phyloP scores from a whole-genome alignment of 441 rosid genomes.

The Populus tomentosa region DNA sequence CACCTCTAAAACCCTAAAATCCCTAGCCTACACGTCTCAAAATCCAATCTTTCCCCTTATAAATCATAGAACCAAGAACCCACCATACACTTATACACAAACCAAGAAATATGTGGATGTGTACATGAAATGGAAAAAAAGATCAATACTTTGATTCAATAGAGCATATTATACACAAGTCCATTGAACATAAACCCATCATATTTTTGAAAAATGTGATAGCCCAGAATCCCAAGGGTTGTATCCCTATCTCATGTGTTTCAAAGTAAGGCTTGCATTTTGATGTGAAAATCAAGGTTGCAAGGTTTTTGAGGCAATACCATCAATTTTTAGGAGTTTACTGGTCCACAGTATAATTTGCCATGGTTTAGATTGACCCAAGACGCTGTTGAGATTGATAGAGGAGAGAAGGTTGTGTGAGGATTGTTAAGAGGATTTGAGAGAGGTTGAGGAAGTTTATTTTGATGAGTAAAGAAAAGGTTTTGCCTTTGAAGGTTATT shows the following conservation, averaged over 20 bases:
- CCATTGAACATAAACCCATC: slow-evolving; percentile 58
- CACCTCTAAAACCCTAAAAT: slow-evolving; percentile 27
- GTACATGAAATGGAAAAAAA: slow-evolving; percentile 83
- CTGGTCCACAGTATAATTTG: slow-evolving; percentile 57
- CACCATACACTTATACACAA: slow-evolving; percentile 25
- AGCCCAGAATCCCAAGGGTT: slow-evolving; percentile 38
- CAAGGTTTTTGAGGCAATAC: slow-evolving; percentile 55
- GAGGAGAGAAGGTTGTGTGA: slow-evolving; percentile 47
- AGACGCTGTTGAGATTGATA: slow-evolving; percentile 60
- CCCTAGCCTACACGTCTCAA: slow-evolving; percentile 18
- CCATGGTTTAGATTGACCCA: slow-evolving; percentile 86
- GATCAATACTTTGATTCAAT: slow-evolving; percentile 61
- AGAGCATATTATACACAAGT: slow-evolving; percentile 61
- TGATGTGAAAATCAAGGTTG: slow-evolving; percentile 42
- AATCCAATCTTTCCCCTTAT: slow-evolving; percentile 13
- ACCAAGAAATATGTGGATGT: slow-evolving; percentile 58
- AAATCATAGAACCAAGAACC: slow-evolving; percentile 7
- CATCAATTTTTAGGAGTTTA: slow-evolving; percentile 73
- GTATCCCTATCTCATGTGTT: slow-evolving; percentile 60
- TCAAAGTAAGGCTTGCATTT: slow-evolving; percentile 66
- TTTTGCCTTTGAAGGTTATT: slow-evolving; percentile 64
- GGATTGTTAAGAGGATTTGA: slow-evolving; percentile 45
- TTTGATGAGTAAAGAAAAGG: slow-evolving; percentile 62
- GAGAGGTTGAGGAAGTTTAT: slow-evolving; percentile 55
- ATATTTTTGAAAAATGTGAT: slow-evolving; percentile 59